Conservation (phyloP, 1,139 yeast genomes). For the Suhomyces ambrosiae region DNA sequence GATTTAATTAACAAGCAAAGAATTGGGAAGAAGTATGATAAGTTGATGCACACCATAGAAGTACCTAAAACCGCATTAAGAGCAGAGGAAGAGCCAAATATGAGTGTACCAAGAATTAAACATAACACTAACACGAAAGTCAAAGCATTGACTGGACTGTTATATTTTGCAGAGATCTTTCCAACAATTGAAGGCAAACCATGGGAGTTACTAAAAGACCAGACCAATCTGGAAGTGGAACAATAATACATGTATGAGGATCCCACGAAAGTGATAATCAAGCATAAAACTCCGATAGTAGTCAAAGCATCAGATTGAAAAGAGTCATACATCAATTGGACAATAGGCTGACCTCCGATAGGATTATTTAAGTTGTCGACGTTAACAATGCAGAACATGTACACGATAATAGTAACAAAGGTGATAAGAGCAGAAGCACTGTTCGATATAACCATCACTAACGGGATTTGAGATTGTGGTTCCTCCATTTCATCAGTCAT, state of each 20-base stretch:
- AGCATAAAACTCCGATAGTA: slow-evolving; percentile 26
- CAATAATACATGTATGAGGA: slow-evolving; percentile 20
- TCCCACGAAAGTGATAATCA: slow-evolving; percentile 24
- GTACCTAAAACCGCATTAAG: slow-evolving; percentile 33
- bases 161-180: slow-evolving; percentile 20
- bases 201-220: slow-evolving; percentile 33
- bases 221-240: slow-evolving; percentile 29
- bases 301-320: slow-evolving; percentile 28
- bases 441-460: slow-evolving; percentile 29
- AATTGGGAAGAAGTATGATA: slow-evolving; percentile 33
- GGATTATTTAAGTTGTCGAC: slow-evolving; percentile 23
- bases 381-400: slow-evolving; percentile 28
- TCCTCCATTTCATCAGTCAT: slow-evolving; percentile 33
- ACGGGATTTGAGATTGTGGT: slow-evolving; percentile 31
- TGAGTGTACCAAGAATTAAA: slow-evolving; percentile 24
- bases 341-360: slow-evolving; percentile 32
- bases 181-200: slow-evolving; percentile 29
- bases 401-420: slow-evolving; percentile 25
- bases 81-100: slow-evolving; percentile 30
- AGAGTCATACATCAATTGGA: slow-evolving; percentile 32
- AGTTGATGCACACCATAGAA: slow-evolving; percentile 32
- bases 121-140: slow-evolving; percentile 21
- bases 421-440: slow-evolving; percentile 26
- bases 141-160: slow-evolving; percentile 30
- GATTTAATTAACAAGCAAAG: slow-evolving; percentile 25